Evolutionary conservation across 2,329 filamentous ascomycete species (phyloP), one percentile per base, ranked within the genome.

Genomic region (Berkeleyomyces basicola): DNA sequence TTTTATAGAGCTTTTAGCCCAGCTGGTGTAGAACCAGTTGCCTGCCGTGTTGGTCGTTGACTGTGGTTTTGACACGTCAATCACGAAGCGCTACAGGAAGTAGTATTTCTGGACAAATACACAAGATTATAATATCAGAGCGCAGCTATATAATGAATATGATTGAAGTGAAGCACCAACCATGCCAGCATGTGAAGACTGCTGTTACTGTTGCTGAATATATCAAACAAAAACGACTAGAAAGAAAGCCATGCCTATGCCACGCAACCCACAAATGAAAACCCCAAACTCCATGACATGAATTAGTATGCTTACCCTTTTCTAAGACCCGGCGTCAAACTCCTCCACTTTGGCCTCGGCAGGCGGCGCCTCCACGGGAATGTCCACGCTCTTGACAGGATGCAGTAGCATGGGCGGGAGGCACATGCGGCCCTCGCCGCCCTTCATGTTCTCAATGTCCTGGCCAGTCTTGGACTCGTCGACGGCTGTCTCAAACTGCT

Each of bases 321-420:
- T 42, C 16, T 71, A 78, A 40, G 75, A 74, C 10, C 69, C 71
- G 0, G 80, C 79, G 67, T 83, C 76, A 71, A 83, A 77, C 57
- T 70, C 70, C 1, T 68, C 66, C 37, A 67, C 64, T 7, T 57
- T 71, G 5, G 75, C 76, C 53, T 76, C 75, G 2, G 75, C 74
- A 3, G 76, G 39, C 11, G 79, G 76, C 36, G 79, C 79, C 71
- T 81, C 85, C 1, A 87, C 82, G 6, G 83, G 80, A 59, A 86
- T 68, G 63, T 86, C 82, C 4, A 91, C 80, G 61, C 82, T 80
- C 77, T 96, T 96, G 61, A 96, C 81, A 0, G 91, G 91, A 78
- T 96, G 91, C 66, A 96, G 74, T 66, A 96, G 74, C 85, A 96
- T 92, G 0, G 87, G 88, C 6, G 90, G 90, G 47, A 96, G 75